Percentiles rank a stretch among this genome's conserved stretches.
phyloP scores from a whole-genome alignment of 1,284 basidiomycete genomes.

The Rhodotorula sp. region DNA sequence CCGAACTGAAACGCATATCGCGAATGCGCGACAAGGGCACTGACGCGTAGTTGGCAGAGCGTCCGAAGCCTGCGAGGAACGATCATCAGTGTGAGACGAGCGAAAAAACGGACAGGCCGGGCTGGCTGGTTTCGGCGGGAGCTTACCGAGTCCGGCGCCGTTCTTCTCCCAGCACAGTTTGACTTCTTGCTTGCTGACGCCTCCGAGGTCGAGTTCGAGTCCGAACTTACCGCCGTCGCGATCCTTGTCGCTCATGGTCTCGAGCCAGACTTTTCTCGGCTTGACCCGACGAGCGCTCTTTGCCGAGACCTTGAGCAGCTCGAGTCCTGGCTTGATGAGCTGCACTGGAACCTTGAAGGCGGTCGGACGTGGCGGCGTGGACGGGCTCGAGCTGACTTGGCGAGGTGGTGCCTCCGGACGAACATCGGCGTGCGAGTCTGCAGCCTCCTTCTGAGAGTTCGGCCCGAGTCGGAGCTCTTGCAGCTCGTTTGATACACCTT shows the following conservation, averaged over 20 bases:
- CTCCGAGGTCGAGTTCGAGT: constrained; percentile 29
- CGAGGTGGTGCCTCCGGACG: too few species aligned
- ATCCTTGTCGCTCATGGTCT: constrained; percentile 24
- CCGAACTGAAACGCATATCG: constrained; percentile 77
- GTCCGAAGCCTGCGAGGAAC: constrained; percentile 20
- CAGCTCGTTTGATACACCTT: too few species aligned
- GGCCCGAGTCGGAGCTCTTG: too few species aligned
- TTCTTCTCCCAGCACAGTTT: constrained; percentile 42
- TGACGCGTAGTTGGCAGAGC: constrained; percentile 23
- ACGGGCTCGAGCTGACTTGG: background rate
- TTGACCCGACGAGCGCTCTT: constrained; percentile 55
- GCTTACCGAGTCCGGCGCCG: constrained; percentile 23
- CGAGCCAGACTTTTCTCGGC: constrained; percentile 36
- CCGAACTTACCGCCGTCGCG: constrained; percentile 29
- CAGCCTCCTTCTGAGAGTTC: too few species aligned
- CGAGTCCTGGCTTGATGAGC: constrained; percentile 36
- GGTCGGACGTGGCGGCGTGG: background rate
- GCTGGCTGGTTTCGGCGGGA: too few species aligned
- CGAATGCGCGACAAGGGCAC: constrained; percentile 62
- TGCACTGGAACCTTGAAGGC: constrained; percentile 29
- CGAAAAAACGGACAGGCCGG: background rate
- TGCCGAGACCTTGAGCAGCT: constrained; percentile 83
- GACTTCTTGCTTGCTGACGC: constrained; percentile 34
- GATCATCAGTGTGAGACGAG: background rate
- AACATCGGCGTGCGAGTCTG: too few species aligned